Evolutionary conservation across 2,329 filamentous ascomycete species (phyloP), one percentile per base, ranked within the genome.

Genomic region (Cercospora sesami): DNA sequence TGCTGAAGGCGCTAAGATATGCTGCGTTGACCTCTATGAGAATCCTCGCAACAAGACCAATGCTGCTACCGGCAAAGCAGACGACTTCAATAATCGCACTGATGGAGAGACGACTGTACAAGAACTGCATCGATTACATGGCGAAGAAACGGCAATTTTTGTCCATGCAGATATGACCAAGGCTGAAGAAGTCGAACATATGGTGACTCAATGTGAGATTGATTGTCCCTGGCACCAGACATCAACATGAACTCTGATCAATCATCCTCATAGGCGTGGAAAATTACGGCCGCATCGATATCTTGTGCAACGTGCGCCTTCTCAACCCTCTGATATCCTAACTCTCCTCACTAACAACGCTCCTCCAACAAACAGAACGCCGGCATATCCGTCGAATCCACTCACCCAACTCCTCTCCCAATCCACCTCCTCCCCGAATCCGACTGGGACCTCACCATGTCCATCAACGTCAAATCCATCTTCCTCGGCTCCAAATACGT

Each of bases 401-500:
- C 73, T 9, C 73, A 76, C 58, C 66, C 70, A 10, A 65, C 68
- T 36, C 71, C 74, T 8, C 69, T 72, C 36, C 68, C 73, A 8
- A 66, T 78, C 9, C 75, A 79, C 57, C 74, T 78, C 65, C 74
- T 74, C 14, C 71, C 72, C 26, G 78, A 80, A 64, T 69, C 67
- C 14, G 72, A 78, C 53, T 81, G 75, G 68, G 80, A 81, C 67
- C 77, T 14, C 75, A 80, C 53, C 1, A 58, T 58, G 73, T 69
- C 72, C 5, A 75, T 81, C 59, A 81, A 81, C 69, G 73, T 75
- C 18, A 78, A 78, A 59, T 76, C 77, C 7, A 76, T 80, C 5
- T 81, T 81, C 64, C 74, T 81, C 12, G 77, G 80, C 6, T 79
- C 75, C 65, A 81, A 81, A 63, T 80, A 79, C 67, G 79, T 74